A percentile compares a stretch with the other conserved stretches of the same genome.
Evolutionary conservation across 495 filamentous ascomycete genomes (phyloP).

Genomic region (Trichoderma orchidacearum): DNA sequence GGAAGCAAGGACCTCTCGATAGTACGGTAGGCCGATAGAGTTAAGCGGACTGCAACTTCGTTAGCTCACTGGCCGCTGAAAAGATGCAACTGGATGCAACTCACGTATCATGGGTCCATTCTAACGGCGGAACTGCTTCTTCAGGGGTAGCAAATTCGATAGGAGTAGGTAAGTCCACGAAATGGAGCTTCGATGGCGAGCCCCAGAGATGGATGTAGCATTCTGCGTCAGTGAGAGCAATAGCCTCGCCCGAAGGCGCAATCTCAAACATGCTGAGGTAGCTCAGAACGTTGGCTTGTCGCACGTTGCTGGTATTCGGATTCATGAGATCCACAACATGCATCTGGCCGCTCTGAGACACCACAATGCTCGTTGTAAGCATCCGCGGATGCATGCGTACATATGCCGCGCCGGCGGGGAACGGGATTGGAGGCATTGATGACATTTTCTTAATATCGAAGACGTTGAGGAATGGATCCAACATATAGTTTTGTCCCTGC

Average conservation of each 20-base stretch:
- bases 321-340: constrained; percentile 95
- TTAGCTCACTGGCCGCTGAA: constrained; percentile 5
- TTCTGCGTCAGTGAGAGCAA: constrained; percentile 69
- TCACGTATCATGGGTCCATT: constrained; percentile 59
- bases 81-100: constrained; percentile 11
- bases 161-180: constrained; percentile 70
- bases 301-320: constrained; percentile 74
- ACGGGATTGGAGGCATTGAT: constrained; percentile 78
- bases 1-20: constrained; percentile 74
- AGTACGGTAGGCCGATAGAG: constrained; percentile 83
- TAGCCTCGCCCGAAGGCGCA: constrained; percentile 78
- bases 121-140: constrained; percentile 28
- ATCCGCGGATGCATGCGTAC: constrained; percentile 92
- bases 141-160: constrained; percentile 60
- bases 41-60: constrained; percentile 53
- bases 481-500: constrained; percentile 41
- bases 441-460: constrained; percentile 82
- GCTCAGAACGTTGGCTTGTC: constrained; percentile 62
- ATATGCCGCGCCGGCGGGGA: constrained; percentile 81
- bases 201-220: constrained; percentile 82
- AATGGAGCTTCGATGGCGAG: constrained; percentile 75
- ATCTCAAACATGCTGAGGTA: constrained; percentile 67
- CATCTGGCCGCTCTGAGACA: constrained; percentile 78
- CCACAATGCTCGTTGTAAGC: constrained; percentile 82
- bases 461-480: constrained; percentile 85